A percentile compares a stretch with the other conserved stretches of the same genome.
These are phyloP conservation scores for Aspergillus sp. DNA, from an alignment of 2,329 filamentous ascomycete species.

Conservation along the genomic window DNA sequence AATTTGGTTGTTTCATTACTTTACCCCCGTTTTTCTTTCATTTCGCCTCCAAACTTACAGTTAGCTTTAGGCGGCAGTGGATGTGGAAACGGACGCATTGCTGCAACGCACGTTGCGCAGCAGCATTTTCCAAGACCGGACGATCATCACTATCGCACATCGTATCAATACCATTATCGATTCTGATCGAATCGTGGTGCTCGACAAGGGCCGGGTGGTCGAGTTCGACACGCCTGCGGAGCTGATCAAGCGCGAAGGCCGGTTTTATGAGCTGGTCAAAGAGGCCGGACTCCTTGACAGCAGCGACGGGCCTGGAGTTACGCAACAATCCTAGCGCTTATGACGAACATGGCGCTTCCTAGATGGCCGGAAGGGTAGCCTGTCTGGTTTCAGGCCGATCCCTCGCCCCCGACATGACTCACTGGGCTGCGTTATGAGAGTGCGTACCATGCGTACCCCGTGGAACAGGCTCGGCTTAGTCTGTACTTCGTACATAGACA, in stretches of 20 bases:
- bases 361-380: constrained; percentile 9
- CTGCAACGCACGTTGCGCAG: constrained; percentile 65
- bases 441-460: background rate
- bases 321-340: constrained; percentile 17
- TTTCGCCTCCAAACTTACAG: constrained; percentile 19
- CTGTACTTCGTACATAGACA: constrained; percentile 1
- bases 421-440: background rate
- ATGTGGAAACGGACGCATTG: constrained; percentile 68
- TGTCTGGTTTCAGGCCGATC: constrained; percentile 6
- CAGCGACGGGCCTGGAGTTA: constrained; percentile 37
- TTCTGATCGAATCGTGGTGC: constrained; percentile 85
- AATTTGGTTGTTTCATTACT: background rate
- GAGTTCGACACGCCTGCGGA: constrained; percentile 88
- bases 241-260: constrained; percentile 72
- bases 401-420: constrained; percentile 5
- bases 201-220: constrained; percentile 84
- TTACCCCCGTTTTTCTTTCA: background rate
- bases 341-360: constrained; percentile 5
- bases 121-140: constrained; percentile 79
- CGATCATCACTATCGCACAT: constrained; percentile 97
- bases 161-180: constrained; percentile 96
- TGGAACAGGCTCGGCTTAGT: constrained; percentile 10
- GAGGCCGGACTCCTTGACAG: constrained; percentile 75
- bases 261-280: constrained; percentile 88
- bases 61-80: constrained; percentile 61